Conservation (phyloP, 306 rosid species). For the Quercus parvula region DNA sequence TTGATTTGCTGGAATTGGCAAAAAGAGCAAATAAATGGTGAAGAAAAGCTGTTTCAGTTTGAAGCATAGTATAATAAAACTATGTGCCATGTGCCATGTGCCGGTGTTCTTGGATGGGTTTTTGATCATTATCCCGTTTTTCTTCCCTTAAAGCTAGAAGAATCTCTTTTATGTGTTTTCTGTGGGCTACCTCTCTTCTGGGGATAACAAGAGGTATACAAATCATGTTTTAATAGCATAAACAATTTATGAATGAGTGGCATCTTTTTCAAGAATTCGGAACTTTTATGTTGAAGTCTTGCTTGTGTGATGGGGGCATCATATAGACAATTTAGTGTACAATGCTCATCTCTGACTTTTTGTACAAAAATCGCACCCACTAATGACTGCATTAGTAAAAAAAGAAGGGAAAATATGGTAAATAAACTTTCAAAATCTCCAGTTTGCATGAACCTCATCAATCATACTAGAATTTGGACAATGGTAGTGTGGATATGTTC, state of each 20-base stretch:
- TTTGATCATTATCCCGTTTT: constrained; percentile 27
- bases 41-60: constrained; percentile 11
- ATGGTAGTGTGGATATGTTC: too few species aligned
- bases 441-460: too few species aligned
- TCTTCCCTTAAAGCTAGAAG: constrained; percentile 15
- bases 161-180: constrained; percentile 34
- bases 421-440: too few species aligned
- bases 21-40: constrained; percentile 29
- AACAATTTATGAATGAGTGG: constrained; percentile 19
- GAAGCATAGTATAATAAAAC: constrained; percentile 21
- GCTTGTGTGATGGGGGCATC: neutral
- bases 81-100: constrained; percentile 19
- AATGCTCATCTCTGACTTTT: neutral
- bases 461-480: too few species aligned
- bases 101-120: constrained; percentile 13
- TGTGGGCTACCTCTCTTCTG: constrained; percentile 28
- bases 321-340: neutral
- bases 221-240: constrained; percentile 24
- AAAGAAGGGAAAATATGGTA: neutral
- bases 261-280: neutral
- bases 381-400: neutral
- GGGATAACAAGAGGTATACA: constrained; percentile 23
- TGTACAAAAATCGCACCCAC: neutral
- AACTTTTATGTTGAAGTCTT: neutral
- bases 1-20: constrained; percentile 39